Evolutionary conservation across 192 early-diverging fungal species (phyloP).

Genomic region (Neocallimastix lanati): DNA sequence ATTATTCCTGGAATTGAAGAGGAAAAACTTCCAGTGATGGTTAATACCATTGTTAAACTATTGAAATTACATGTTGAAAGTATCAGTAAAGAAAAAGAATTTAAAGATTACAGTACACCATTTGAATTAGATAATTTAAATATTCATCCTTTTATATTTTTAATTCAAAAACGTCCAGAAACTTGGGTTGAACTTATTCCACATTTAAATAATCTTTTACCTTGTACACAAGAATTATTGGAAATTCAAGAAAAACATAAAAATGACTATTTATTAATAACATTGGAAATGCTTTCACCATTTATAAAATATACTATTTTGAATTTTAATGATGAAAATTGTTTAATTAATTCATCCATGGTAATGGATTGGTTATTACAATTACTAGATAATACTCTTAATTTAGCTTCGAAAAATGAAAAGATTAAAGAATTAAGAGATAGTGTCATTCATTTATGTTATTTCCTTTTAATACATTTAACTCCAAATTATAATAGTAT

Average conservation of each 20-base stretch:
- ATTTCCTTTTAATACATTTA: background rate
- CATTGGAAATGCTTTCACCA: background rate
- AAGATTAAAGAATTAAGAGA: background rate
- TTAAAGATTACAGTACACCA: background rate
- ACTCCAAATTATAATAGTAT: background rate
- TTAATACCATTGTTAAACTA: background rate
- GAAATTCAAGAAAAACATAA: background rate
- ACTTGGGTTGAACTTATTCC: background rate
- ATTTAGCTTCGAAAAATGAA: background rate
- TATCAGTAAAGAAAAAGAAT: background rate
- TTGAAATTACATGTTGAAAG: background rate
- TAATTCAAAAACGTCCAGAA: background rate
- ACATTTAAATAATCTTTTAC: background rate
- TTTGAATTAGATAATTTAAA: background rate
- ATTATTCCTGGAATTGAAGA: background rate
- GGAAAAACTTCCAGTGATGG: background rate
- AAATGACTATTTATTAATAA: background rate
- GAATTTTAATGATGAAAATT: background rate
- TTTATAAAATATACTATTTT: background rate
- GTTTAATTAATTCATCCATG: background rate
- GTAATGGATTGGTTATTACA: background rate
- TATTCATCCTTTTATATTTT: background rate
- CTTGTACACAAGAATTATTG: background rate
- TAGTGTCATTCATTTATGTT: background rate
- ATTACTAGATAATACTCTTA: background rate